Base-by-base conservation (phyloP, 2,329 filamentous ascomycete genomes). In the Clonostachys rosea region DNA sequence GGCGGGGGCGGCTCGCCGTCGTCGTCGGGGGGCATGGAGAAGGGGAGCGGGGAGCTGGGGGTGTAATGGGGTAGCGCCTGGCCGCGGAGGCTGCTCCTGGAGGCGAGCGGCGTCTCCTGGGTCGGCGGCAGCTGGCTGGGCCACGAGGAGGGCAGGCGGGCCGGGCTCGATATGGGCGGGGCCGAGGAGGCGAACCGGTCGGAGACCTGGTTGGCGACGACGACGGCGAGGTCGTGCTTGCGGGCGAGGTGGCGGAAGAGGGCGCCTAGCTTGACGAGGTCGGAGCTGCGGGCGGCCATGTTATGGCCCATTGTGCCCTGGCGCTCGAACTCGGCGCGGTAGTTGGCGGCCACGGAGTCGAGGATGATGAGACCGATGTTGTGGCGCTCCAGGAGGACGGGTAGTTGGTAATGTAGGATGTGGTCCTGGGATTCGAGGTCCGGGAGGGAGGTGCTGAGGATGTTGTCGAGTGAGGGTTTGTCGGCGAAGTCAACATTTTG, bases 361-460 rank as follows among this genome's bases (percentile, higher is more conserved):
- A 99, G 70, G 13, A 97, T 78, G 2, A 99, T 69, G 2, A 99
- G 78, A 3, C 92, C 90, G 45, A 96, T 75, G 51, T 85, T 78
- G 64, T 89, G 83, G 42, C 88, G 81, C 53, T 79, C 72, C 17
- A 96, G 82, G 30, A 91, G 84, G 16, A 96, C 86, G 2, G 94
- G 94, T 6, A 97, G 84, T 65, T 99, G 94, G 66, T 89, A 97
- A 53, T 84, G 84, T 24, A 97, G 74, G 60, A 99, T 96, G 67
- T 97, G 92, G 50, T 97, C 92, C 67, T 99, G 94, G 1, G 88
- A 86, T 67, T 97, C 94, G 47, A 97, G 83, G 62, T 97, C 91
- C 34, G 89, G 88, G 10, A 89, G 91, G 44, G 86, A 83, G 54
- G 94, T 88, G 63, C 86, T 89, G 57, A 91, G 78, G 52, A 99